Base-by-base conservation (phyloP, 345 rosid genomes). In the Orychophragmus violaceus region DNA sequence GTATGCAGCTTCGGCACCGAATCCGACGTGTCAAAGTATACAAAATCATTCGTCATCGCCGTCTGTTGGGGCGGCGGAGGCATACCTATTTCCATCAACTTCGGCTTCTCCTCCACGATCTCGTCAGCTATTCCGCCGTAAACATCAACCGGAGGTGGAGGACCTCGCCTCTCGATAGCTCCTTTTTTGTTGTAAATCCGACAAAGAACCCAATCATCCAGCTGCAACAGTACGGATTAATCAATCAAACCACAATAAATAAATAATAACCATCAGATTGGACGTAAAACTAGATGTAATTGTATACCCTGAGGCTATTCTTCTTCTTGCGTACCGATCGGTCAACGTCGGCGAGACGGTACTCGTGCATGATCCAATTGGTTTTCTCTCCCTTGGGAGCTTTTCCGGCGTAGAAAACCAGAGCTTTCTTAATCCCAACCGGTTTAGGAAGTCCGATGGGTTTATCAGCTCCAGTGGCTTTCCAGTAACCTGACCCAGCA, bases 321-420 rank as follows among this genome's bases (percentile, higher is more conserved):
- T 74, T 89, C 76, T 86, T 93, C 85, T 85, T 93, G 42, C 96
- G 88, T 61, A 76, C 80, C 2, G 99, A 78, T 0, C 99, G 94
- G 74, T 93, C 99, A 5, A 93, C 97, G 36, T 84, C 96, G 18
- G 99, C 99, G 3, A 93, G 79, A 10, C 98, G 92, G 62, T 93
- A 93, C 73, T 93, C 98, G 76, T 93, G 98, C 98, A 93, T 93
- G 64, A 93, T 93, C 97, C 98, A 93, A 60, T 93, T 93, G 27
- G 98, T 88, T 74, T 93, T 93, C 68, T 90, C 94, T 17, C 98
- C 98, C 35, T 76, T 84, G 0, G 98, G 98, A 1, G 98, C 97
- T 71, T 88, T 93, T 0, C 98, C 98, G 3, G 97, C 76, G 79
- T 93, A 93, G 72, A 93, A 93, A 0, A 93, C 98, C 41, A 93